Evolutionary conservation across 2,329 filamentous ascomycete genomes (phyloP).

Genomic region (Aureobasidium sp.): DNA sequence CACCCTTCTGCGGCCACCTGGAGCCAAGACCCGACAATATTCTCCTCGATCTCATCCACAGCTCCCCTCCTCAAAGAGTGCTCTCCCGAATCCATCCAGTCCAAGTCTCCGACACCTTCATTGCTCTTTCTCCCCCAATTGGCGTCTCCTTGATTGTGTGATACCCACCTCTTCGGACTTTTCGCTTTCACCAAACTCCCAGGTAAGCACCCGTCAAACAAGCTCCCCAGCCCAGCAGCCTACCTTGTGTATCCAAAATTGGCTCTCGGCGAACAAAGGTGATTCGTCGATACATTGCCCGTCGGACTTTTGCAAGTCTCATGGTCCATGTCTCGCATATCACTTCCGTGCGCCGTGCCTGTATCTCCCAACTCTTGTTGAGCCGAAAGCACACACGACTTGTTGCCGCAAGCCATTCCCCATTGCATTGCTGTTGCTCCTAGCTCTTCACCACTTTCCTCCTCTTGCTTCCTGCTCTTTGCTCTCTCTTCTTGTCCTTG

Average conservation of each 20-base stretch:
- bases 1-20: conserved; percentile 4
- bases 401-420: conserved; percentile 7
- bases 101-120: conserved; percentile 3
- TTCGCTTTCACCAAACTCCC: background rate
- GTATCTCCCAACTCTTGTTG: conserved; percentile 12
- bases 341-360: conserved; percentile 5
- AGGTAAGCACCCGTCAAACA: conserved; percentile 10
- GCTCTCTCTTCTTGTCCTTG: conserved; percentile 3
- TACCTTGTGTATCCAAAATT: conserved; percentile 9
- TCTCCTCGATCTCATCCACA: conserved; percentile 10
- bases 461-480: background rate
- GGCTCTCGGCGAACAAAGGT: background rate
- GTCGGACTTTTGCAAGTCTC: conserved; percentile 10
- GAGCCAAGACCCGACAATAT: conserved; percentile 12
- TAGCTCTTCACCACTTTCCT: conserved; percentile 11
- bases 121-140: background rate
- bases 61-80: conserved; percentile 6
- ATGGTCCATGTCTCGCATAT: conserved; percentile 6
- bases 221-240: background rate
- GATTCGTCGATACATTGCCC: conserved; percentile 8
- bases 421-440: conserved; percentile 5
- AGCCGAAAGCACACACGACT: conserved; percentile 7
- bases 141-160: conserved; percentile 11
- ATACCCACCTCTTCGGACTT: conserved; percentile 9
- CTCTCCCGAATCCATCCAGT: conserved; percentile 6